Evolutionary conservation across 225 moss, liverwort and hornwort species (phyloP).

Genomic region (Lunularia cruciata): DNA sequence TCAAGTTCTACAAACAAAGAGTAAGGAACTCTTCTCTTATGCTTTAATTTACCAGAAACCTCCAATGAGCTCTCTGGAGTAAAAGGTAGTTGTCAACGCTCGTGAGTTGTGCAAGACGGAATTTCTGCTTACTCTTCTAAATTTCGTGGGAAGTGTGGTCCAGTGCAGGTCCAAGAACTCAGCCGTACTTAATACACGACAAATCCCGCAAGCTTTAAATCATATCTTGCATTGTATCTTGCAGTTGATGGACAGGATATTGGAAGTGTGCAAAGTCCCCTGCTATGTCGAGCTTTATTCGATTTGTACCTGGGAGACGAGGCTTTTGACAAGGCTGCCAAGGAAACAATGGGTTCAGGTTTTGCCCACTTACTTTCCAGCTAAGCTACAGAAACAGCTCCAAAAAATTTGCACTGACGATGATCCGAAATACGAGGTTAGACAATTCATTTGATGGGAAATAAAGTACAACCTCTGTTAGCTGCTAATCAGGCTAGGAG

Average conservation of each 20-base stretch:
- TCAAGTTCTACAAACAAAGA: constrained; percentile 64
- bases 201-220: no score
- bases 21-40: constrained; percentile 31
- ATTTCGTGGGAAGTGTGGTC: no score
- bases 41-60: neutral
- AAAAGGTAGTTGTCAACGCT: no score
- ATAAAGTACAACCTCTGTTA: no score
- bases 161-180: no score
- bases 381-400: neutral
- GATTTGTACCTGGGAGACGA: constrained; percentile 94
- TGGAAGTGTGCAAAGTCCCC: constrained; percentile 72
- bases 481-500: no score
- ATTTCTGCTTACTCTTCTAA: no score
- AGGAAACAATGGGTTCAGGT: constrained; percentile 50
- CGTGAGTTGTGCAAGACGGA: neutral
- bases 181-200: no score
- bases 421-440: no score
- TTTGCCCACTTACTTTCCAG: constrained; percentile 46
- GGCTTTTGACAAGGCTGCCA: constrained; percentile 79
- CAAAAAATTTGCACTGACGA: no score
- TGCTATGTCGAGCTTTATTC: constrained; percentile 79
- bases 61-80: neutral
- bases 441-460: no score
- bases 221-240: no score
- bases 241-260: constrained; percentile 71